Conservation (phyloP, 176 grass and related monocot genomes). For the Pharus latifolius region DNA sequence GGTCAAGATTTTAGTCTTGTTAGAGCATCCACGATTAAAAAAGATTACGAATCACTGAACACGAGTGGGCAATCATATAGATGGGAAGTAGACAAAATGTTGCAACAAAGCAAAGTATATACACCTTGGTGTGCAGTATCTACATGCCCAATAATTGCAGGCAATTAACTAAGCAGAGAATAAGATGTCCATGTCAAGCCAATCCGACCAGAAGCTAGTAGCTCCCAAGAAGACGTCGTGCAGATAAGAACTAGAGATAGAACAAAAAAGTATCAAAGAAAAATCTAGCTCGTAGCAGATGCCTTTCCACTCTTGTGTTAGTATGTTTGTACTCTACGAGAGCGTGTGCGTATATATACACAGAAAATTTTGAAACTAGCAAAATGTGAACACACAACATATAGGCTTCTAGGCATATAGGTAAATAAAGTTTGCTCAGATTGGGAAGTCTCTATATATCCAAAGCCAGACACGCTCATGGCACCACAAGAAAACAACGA, state of each 20-base stretch:
- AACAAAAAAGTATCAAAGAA: slow-evolving; percentile 8
- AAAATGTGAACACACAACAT: neutral
- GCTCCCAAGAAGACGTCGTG: slow-evolving; percentile 11
- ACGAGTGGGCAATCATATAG: slow-evolving; percentile 37
- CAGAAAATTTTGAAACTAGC: neutral
- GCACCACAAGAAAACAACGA: slow-evolving; percentile 23
- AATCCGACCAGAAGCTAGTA: slow-evolving; percentile 14
- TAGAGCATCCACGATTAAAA: neutral
- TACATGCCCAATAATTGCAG: slow-evolving; percentile 40
- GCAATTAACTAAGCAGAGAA: neutral
- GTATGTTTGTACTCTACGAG: neutral
- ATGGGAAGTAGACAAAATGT: neutral
- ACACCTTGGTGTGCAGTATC: too few relatives aligned
- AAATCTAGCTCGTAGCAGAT: slow-evolving; percentile 20
- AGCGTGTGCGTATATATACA: slow-evolving; percentile 5
- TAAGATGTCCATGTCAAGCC: slow-evolving; percentile 7
- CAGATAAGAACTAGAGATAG: neutral
- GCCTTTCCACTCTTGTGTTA: neutral
- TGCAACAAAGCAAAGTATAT: too few relatives aligned
- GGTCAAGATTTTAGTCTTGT: neutral
- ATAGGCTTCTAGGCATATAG: neutral
- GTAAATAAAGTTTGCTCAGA: too few relatives aligned
- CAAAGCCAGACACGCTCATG: neutral
- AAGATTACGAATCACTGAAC: neutral
- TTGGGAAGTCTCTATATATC: slow-evolving; percentile 4